Conservation (phyloP, 2,329 filamentous ascomycete genomes). For the Mariannaea elegans region DNA sequence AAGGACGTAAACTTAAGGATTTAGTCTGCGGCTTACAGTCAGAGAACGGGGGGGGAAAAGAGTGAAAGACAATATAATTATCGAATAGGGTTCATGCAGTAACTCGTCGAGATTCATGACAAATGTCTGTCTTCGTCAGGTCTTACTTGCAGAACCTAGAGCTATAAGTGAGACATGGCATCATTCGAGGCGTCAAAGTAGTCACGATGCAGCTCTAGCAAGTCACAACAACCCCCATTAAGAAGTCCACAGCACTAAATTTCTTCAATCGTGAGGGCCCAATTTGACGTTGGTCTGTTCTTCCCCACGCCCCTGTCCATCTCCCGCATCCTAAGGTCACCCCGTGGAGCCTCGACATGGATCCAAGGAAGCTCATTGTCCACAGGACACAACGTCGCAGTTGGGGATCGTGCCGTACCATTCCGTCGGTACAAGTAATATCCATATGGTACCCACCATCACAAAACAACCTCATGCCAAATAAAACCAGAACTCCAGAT, state of each 20-base stretch:
- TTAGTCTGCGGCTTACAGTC: no score
- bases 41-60: no score
- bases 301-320: neutral
- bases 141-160: no score
- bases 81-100: no score
- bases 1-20: no score
- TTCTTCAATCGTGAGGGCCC: neutral
- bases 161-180: no score
- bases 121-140: no score
- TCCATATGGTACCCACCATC: neutral
- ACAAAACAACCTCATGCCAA: neutral
- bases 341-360: slow-evolving; percentile 1
- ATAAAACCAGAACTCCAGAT: neutral
- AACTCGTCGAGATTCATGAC: no score
- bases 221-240: neutral
- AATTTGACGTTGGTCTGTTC: neutral
- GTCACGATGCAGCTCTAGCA: no score
- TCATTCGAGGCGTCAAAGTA: neutral
- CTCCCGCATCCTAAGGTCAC: slow-evolving; percentile 1
- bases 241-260: no score
- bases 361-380: neutral
- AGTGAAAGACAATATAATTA: no score
- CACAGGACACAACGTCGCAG: neutral
- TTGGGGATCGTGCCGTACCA: neutral
- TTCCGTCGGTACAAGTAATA: neutral